These are phyloP conservation scores for Tausonia pullulans DNA, from an alignment of 1,284 basidiomycete genomes.

Conservation along the genomic window DNA sequence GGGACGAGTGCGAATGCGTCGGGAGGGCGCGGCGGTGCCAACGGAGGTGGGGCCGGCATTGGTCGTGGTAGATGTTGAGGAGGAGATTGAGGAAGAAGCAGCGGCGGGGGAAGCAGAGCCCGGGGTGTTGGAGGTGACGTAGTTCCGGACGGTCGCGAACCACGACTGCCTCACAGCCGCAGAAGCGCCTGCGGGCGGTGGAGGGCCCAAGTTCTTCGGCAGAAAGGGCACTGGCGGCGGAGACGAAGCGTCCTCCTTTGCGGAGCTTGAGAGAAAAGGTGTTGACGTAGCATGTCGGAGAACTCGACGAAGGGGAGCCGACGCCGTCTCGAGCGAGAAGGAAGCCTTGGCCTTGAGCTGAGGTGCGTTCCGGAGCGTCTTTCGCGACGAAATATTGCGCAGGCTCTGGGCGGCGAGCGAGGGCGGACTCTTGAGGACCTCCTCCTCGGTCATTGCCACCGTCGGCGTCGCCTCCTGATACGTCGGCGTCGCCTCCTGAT, in stretches of 20 bases:
- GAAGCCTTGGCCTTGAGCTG: neutral
- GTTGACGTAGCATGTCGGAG: neutral
- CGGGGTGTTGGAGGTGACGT: neutral
- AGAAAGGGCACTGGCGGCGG: too few species aligned
- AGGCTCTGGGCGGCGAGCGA: neutral
- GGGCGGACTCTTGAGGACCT: neutral
- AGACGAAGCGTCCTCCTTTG: neutral
- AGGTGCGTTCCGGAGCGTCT: neutral
- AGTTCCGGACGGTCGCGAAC: neutral
- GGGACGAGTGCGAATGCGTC: too few species aligned
- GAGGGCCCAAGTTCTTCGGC: too few species aligned
- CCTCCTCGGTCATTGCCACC: neutral
- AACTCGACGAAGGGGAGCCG: neutral
- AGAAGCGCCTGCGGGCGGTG: neutral
- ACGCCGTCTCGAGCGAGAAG: neutral
- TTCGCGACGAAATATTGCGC: neutral
- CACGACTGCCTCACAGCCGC: neutral
- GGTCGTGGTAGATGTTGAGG: neutral
- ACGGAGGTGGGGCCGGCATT: too few species aligned
- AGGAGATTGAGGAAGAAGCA: neutral
- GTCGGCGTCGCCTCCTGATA: too few species aligned
- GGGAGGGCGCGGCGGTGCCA: too few species aligned
- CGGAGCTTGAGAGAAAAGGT: neutral
- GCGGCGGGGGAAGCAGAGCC: neutral
- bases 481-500: too few species aligned